A percentile compares a stretch with the other conserved stretches of the same genome.
Evolutionary conservation across 1,139 yeast species (phyloP).

Genomic region (Arxiozyma slooffiae): DNA sequence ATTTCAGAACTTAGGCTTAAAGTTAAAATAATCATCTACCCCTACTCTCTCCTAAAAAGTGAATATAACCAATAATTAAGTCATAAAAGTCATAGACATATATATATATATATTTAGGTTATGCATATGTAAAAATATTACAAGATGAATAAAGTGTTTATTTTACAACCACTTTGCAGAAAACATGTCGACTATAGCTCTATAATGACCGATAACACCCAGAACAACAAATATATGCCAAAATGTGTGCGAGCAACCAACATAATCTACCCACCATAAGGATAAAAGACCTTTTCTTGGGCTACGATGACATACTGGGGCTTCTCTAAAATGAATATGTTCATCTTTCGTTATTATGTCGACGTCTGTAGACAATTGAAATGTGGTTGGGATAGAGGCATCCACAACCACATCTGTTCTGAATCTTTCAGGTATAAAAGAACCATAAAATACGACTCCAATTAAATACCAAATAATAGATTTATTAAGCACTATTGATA

Average conservation of each 20-base stretch:
- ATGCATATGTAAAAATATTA: not conserved
- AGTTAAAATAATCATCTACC: not conserved
- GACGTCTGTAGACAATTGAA: slow-evolving; percentile 23
- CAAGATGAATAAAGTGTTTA: not conserved
- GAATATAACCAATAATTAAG: no score
- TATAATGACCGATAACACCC: slow-evolving; percentile 81
- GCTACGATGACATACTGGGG: slow-evolving; percentile 31
- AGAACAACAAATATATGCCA: slow-evolving; percentile 90
- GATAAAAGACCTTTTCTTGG: slow-evolving; percentile 37
- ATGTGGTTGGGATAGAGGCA: slow-evolving; percentile 29
- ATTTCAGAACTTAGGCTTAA: no score
- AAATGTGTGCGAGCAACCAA: slow-evolving; percentile 69
- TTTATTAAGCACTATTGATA: slow-evolving; percentile 24
- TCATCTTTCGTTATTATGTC: slow-evolving; percentile 27
- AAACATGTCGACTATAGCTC: slow-evolving; percentile 64
- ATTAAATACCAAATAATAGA: slow-evolving; percentile 57
- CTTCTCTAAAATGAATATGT: slow-evolving; percentile 44
- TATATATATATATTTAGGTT: not conserved
- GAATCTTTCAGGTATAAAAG: slow-evolving; percentile 83
- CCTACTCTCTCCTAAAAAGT: not conserved
- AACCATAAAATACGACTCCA: slow-evolving; percentile 85
- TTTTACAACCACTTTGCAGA: slow-evolving; percentile 27
- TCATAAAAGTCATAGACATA: not conserved
- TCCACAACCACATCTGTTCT: slow-evolving; percentile 46
- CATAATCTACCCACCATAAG: slow-evolving; percentile 78